Evolutionary conservation across 495 filamentous ascomycete genomes (phyloP), one percentile per base, ranked within the genome.

Genomic region (Aspergillus bertholletiae): DNA sequence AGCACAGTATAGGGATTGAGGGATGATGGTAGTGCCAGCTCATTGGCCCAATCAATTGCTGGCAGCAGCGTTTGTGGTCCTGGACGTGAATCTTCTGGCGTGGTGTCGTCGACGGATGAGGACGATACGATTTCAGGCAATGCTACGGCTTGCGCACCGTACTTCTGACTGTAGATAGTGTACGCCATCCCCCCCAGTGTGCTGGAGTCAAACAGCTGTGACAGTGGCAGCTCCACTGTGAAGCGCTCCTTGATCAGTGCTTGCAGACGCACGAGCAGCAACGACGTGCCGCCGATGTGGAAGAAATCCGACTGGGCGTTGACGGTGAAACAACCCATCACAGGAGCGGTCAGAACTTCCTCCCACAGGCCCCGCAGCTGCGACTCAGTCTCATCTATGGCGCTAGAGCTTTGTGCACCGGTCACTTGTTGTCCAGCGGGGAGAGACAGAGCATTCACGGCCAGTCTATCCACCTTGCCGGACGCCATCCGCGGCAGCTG

Each of bases 201-300:
- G 12, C 15, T 18, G 21, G 17, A 20, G 20, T 32, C 8, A 26
- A 30, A 55, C 2, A 55, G 46, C 7, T 41, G 26, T 1, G 18
- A 1, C 1, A 55, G 18, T 1, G 44, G 37, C 15, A 63, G 43
- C 5, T 27, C 18, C 9, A 49, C 35, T 1, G 44, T 51, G 15
- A 64, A 26, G 20, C 26, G n/a, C 27, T 59, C 13, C 4, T 49
- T 30, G 24, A 67, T 60, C 1, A 30, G 5, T 0, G 37, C 39
- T 37, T 70, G 65, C 4, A 72, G 56, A 3, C 46, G 53, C 7
- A 68, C 49, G 21, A 72, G 45, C 3, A 65, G 49, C n/a, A 70
- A 17, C 12, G 65, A 68, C 35, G 59, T 68, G 1, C 69, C 69
- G 0, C 69, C 67, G 3, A 55, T n/a, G 6, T 7, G 11, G 57